Evolutionary conservation across 2,329 filamentous ascomycete species (phyloP), one percentile per base, ranked within the genome.

Genomic region (Colletotrichum karsti): DNA sequence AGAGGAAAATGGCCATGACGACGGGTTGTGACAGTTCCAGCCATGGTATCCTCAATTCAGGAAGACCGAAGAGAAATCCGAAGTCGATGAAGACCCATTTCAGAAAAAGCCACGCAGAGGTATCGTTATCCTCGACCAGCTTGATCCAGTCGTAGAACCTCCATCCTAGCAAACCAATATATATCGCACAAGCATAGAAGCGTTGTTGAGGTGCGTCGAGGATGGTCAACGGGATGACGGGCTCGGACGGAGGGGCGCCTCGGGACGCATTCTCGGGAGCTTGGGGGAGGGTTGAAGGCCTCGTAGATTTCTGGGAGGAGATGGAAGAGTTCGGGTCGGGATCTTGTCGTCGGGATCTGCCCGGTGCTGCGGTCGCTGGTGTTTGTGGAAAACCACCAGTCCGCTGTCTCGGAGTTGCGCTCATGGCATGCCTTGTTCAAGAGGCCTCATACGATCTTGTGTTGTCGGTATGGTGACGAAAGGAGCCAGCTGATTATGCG

Each of bases 71-170:
- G 70, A 98, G 85, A 78, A 95, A 98, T 24, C 92, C 80, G 69
- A 93, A 92, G 81, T 99, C 96, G 70, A 99, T 88, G 65, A 90
- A 85, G 70, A 93, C 88, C 96, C 96, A 99, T 87, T 98, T 99
- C 75, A 97, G 83, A 77, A 98, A 98, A 54, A 95, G 87, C 87
- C 90, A 92, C 69, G 96, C 91, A n/a, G 95, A 97, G 74, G 94
- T 91, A 66, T 93, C 89, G 71, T 97, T 93, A 71, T 95, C 92
- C 64, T 95, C 91, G 41, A 94, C 86, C 70, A 95, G 82, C 64
- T 88, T 89, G 71, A 90, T 89, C 84, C 93, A 97, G 82, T 99
- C 94, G 79, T 94, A 97, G 35, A 96, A 81, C 74, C 94, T 91
- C 91, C 93, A 98, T 69, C 90, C 90, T 80, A 93, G 87, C 24